Percentiles rank a stretch among this genome's conserved stretches.
Conservation (phyloP, 1,139 yeast species). For the Protomyces gravidus region DNA sequence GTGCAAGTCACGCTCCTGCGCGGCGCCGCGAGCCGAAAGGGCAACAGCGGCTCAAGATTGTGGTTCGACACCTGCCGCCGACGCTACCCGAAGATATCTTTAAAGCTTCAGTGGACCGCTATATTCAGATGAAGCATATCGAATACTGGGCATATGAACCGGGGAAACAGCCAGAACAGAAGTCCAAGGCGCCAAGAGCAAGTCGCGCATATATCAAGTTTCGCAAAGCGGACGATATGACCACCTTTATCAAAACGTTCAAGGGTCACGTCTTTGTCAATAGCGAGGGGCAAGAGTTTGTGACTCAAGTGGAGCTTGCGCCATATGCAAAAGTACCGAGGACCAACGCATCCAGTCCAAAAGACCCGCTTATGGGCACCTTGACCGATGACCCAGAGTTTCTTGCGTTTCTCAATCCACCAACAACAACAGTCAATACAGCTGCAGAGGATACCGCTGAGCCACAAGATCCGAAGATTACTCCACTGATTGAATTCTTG, state of each 20-base stretch:
- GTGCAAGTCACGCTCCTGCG: neutral
- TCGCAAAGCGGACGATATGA: slow-evolving; percentile 24
- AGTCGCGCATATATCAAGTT: slow-evolving; percentile 35
- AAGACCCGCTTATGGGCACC: slow-evolving; percentile 8
- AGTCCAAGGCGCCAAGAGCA: slow-evolving; percentile 28
- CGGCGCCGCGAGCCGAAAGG: neutral
- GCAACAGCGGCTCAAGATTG: slow-evolving; percentile 30
- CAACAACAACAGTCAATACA: slow-evolving; percentile 15
- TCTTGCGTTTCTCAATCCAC: slow-evolving; percentile 31
- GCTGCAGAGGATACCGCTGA: slow-evolving; percentile 9
- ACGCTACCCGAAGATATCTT: slow-evolving; percentile 31
- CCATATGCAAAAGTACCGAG: slow-evolving; percentile 33
- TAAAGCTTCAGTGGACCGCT: slow-evolving; percentile 24
- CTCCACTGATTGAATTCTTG: slow-evolving; percentile 32
- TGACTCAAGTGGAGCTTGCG: slow-evolving; percentile 34
- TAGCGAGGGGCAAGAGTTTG: slow-evolving; percentile 28
- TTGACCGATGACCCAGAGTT: slow-evolving; percentile 31
- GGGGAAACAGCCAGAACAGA: slow-evolving; percentile 33
- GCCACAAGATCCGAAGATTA: slow-evolving; percentile 8
- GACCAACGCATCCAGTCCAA: neutral
- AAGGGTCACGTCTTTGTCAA: slow-evolving; percentile 29
- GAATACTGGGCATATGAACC: slow-evolving; percentile 33
- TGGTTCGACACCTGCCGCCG: slow-evolving; percentile 34
- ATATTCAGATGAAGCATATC: slow-evolving; percentile 16
- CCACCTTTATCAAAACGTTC: slow-evolving; percentile 32